Conservation (phyloP, 2,329 filamentous ascomycete species). For the Colletotrichum coccodes region DNA sequence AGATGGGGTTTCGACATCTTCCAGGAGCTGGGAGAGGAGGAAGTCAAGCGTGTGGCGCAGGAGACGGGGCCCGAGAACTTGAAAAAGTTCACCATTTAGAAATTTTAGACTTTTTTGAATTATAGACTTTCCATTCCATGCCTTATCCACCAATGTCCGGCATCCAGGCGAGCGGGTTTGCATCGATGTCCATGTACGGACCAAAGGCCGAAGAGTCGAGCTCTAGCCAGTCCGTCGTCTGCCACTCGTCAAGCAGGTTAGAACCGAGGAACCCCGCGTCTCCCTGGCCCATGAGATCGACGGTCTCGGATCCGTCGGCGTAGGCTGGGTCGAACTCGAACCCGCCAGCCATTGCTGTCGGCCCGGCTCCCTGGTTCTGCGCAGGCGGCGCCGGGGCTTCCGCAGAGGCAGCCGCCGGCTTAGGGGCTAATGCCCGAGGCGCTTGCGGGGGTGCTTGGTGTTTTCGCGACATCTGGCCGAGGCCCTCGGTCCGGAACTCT, state of each 20-base stretch:
- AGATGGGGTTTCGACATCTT: conserved; percentile 57
- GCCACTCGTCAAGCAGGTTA: conserved; percentile 38
- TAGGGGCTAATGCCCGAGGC: neutral
- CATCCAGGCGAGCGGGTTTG: conserved; percentile 29
- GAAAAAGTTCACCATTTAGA: conserved; percentile 44
- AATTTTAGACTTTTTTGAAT: neutral
- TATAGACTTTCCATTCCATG: neutral
- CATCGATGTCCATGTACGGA: conserved; percentile 32
- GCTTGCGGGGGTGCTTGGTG: neutral
- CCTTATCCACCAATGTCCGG: conserved; percentile 21
- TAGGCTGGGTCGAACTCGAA: conserved; percentile 14
- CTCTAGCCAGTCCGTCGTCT: conserved; percentile 43
- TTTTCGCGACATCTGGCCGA: conserved; percentile 28
- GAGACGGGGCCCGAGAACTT: conserved; percentile 48
- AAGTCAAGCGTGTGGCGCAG: conserved; percentile 44
- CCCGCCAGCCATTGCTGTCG: neutral
- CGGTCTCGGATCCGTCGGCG: neutral
- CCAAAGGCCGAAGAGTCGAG: conserved; percentile 37
- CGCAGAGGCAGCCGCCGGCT: neutral
- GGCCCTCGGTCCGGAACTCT: conserved; percentile 34
- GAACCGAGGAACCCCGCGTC: conserved; percentile 8
- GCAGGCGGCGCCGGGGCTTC: neutral
- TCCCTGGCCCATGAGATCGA: conserved; percentile 12
- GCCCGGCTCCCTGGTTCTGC: neutral
- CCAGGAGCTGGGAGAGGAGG: conserved; percentile 50